These are phyloP conservation scores for Botrytis paeoniae DNA, from an alignment of 2,329 filamentous ascomycete species.

Conservation along the genomic window DNA sequence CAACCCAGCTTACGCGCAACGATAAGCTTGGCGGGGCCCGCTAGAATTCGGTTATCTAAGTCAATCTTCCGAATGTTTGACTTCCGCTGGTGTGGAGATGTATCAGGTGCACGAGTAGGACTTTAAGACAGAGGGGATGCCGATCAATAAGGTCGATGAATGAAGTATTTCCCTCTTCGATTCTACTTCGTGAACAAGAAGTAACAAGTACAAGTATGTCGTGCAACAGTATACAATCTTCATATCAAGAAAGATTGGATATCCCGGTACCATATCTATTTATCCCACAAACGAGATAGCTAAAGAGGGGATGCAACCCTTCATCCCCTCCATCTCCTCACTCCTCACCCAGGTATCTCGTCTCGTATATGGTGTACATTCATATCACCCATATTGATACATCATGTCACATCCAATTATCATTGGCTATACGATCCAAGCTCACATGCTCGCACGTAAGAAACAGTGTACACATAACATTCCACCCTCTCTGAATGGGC, in stretches of 20 bases:
- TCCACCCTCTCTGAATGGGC: not conserved
- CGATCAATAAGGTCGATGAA: not conserved
- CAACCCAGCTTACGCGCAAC: not conserved
- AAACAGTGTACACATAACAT: not conserved
- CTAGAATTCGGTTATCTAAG: not conserved
- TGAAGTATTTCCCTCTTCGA: not conserved
- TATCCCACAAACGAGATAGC: not conserved
- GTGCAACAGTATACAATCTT: not conserved
- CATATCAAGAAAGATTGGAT: not conserved
- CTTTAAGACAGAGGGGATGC: not conserved
- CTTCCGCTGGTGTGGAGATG: not conserved
- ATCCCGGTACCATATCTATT: not conserved
- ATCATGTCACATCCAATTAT: not conserved
- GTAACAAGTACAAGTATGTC: not conserved
- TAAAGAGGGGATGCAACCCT: not conserved
- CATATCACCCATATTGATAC: not conserved
- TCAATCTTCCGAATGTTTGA: not conserved
- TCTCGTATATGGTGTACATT: not conserved
- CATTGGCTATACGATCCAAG: not conserved
- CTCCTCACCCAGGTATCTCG: not conserved
- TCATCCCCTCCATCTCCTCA: not conserved
- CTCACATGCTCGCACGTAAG: not conserved
- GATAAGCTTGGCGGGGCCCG: conserved; percentile 8
- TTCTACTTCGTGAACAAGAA: not conserved
- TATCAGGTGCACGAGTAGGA: not conserved